These are phyloP conservation scores for Nothomitra cinnamomea DNA, from an alignment of 2,329 filamentous ascomycete genomes.

Conservation along the genomic window DNA sequence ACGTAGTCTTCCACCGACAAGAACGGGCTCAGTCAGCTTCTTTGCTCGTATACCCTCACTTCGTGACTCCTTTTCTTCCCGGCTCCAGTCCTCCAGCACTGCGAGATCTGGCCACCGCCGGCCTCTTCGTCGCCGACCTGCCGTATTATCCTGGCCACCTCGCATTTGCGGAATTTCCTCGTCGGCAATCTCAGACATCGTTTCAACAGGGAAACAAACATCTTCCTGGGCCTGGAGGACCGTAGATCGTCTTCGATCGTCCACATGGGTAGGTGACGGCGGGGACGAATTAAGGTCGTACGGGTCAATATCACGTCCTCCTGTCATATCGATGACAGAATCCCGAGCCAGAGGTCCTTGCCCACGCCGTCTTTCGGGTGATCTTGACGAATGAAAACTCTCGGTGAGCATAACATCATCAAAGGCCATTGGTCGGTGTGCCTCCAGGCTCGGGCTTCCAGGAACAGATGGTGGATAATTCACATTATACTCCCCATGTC, in stretches of 20 bases:
- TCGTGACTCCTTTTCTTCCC: conserved; percentile 73
- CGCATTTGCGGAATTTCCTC: conserved; percentile 38
- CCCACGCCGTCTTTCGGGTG: conserved; percentile 16
- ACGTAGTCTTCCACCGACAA: conserved; percentile 76
- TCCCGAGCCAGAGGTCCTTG: conserved; percentile 17
- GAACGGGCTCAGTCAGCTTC: conserved; percentile 82
- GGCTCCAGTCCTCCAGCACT: conserved; percentile 76
- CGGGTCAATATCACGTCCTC: conserved; percentile 15
- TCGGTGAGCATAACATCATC: conserved; percentile 57
- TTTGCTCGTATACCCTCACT: conserved; percentile 72
- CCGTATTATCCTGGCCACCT: conserved; percentile 15
- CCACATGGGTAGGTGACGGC: conserved; percentile 21
- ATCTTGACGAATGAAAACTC: conserved; percentile 29
- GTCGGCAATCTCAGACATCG: conserved; percentile 63
- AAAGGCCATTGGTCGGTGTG: conserved; percentile 36
- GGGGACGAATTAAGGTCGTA: conserved; percentile 19
- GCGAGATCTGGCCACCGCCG: conserved; percentile 73
- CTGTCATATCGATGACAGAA: conserved; percentile 33
- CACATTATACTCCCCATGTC: conserved; percentile 33
- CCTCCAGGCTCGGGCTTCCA: conserved; percentile 38
- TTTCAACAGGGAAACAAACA: conserved; percentile 77
- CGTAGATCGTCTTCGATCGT: conserved; percentile 37
- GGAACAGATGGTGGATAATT: conserved; percentile 55
- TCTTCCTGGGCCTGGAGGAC: conserved; percentile 59
- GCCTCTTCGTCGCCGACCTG: conserved; percentile 38